Percentiles rank a stretch among this genome's conserved stretches.
Evolutionary conservation across 2,329 filamentous ascomycete genomes (phyloP).

Genomic region (Malbranchea zuffiana): DNA sequence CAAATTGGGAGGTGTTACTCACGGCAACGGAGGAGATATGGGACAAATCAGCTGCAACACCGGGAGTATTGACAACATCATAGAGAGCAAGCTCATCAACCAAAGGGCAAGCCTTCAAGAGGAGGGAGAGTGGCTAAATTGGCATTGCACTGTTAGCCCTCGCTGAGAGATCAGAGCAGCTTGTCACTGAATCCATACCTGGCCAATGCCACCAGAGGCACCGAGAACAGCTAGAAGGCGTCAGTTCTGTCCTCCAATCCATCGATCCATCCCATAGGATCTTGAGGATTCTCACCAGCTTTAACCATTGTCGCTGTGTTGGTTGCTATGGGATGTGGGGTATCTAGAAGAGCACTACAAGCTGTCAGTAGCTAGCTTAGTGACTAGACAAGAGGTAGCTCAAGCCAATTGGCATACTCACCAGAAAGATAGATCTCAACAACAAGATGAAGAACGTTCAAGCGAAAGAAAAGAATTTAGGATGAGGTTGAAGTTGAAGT

Average conservation of each 20-base stretch:
- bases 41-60: conserved; percentile 89
- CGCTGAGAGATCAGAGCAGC: not conserved
- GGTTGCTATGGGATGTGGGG: conserved; percentile 12
- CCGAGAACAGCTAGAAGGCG: conserved; percentile 61
- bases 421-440: not conserved
- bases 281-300: conserved; percentile 24
- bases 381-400: not conserved
- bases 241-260: conserved; percentile 14
- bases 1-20: conserved; percentile 33
- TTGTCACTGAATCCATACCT: conserved; percentile 47
- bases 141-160: conserved; percentile 1
- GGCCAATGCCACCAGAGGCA: conserved; percentile 95
- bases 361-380: conserved; percentile 1
- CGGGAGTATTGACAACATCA: conserved; percentile 98
- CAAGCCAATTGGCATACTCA: conserved; percentile 4
- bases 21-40: conserved; percentile 89
- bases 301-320: conserved; percentile 37
- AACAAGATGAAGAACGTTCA: conserved; percentile 5
- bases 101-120: conserved; percentile 81
- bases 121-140: conserved; percentile 77
- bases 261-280: not conserved
- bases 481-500: conserved; percentile 10
- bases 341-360: conserved; percentile 4
- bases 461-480: conserved; percentile 7
- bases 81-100: conserved; percentile 91